Evolutionary conservation across 2,329 filamentous ascomycete species (phyloP), one percentile per base, ranked within the genome.

Genomic region (Mollisiaceae sp.): DNA sequence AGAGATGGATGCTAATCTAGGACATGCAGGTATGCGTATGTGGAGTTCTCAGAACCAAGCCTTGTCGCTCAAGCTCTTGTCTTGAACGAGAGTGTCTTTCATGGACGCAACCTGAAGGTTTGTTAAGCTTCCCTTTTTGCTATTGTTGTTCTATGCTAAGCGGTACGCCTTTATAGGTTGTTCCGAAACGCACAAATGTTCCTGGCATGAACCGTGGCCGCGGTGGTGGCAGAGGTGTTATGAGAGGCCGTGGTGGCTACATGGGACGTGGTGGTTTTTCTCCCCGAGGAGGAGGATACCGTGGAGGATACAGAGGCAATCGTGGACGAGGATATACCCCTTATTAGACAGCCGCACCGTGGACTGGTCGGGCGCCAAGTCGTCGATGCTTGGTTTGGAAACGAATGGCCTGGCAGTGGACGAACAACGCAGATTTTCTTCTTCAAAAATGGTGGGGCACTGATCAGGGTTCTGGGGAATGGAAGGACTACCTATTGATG

Each of bases 11-110:
- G 80, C 74, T 75, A 76, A 75, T 75, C 59, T 69, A 71, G 69
- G 69, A 58, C 66, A 75, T 71, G 63, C 80, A 97, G 94, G 71
- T 99, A 99, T 82, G 95, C 95, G 76, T 99, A 99, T 81, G 95
- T 99, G 75, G 95, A 99, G 81, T 99, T 99, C 77, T 91, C 92
- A 67, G 95, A 98, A 81, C 93, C 95, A 58, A 94, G 88, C 79
- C 85, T 97, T 67, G 94, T 99, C 69, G 93, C 92, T 57, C 92
- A 97, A 78, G 95, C 95, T 32, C 86, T 99, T 67, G 93, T 98
- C 47, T 84, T 99, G 65, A 98, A 99, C 78, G 95, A 99, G 81
- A 97, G 93, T 79, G 85, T 96, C 65, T 97, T 99, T 82, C 93
- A 95, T 75, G 94, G 93, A 69, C 89, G 95, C 75, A 96, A 95